Evolutionary conservation across 805 yeast species (phyloP).

Genomic region (Ogataea ganodermae): DNA sequence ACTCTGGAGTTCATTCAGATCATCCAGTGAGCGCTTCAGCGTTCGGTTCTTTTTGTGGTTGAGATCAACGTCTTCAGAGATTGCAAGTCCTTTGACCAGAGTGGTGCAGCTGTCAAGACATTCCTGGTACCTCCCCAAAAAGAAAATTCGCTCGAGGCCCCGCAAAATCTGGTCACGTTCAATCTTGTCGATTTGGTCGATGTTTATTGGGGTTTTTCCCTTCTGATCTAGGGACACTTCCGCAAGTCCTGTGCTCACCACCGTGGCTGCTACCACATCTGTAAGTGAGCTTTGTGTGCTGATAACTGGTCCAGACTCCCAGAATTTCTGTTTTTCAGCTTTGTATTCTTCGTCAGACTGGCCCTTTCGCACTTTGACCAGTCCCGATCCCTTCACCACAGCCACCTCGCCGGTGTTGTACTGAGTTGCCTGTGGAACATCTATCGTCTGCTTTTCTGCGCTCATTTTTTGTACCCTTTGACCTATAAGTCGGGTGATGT

Average conservation of each 20-base stretch:
- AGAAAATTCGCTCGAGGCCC: slow-evolving; percentile 67
- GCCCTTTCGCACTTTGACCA: slow-evolving; percentile 57
- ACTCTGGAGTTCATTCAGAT: slow-evolving; percentile 47
- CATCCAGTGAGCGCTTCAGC: slow-evolving; percentile 51
- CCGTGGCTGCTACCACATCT: background rate
- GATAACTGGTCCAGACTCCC: slow-evolving; percentile 56
- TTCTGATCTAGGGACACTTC: slow-evolving; percentile 10
- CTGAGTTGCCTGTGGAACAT: slow-evolving; percentile 15
- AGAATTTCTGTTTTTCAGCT: slow-evolving; percentile 53
- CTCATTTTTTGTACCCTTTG: slow-evolving; percentile 5
- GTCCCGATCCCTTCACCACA: slow-evolving; percentile 49
- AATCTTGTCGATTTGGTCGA: slow-evolving; percentile 46
- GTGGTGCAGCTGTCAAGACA: slow-evolving; percentile 50
- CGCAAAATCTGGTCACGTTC: slow-evolving; percentile 57
- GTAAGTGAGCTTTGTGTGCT: slow-evolving; percentile 48
- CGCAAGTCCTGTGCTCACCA: background rate
- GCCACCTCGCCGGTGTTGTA: slow-evolving; percentile 43
- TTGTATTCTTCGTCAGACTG: slow-evolving; percentile 68
- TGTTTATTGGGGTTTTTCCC: slow-evolving; percentile 21
- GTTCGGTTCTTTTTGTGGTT: slow-evolving; percentile 41
- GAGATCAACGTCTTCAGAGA: slow-evolving; percentile 28
- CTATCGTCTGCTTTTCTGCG: background rate
- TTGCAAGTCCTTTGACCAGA: slow-evolving; percentile 33
- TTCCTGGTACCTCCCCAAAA: slow-evolving; percentile 46
- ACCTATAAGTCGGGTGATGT: background rate